Evolutionary conservation across 2,329 filamentous ascomycete species (phyloP).

Genomic region (Davidsoniella virescens): DNA sequence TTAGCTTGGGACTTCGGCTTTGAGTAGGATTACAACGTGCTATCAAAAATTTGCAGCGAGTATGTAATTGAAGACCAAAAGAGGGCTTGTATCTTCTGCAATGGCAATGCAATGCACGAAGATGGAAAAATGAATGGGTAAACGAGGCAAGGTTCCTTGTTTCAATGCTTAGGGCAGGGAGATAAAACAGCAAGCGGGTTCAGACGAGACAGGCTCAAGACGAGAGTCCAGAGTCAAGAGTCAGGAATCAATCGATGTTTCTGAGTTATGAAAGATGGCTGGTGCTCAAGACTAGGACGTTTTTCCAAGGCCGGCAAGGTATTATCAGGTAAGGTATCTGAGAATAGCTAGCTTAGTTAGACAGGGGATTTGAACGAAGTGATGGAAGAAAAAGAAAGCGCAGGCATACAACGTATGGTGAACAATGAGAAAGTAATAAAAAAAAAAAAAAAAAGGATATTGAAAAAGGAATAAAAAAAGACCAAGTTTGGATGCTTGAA

Average conservation of each 20-base stretch:
- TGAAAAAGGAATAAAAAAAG: no score
- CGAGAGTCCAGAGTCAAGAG: neutral
- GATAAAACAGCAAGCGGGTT: neutral
- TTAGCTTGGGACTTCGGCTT: neutral
- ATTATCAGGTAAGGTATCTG: no score
- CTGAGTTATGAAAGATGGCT: neutral
- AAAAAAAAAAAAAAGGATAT: no score
- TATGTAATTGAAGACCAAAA: no score
- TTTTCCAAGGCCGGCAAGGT: neutral
- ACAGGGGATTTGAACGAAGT: neutral
- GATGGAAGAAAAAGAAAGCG: no score
- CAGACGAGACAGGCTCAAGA: neutral
- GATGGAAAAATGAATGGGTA: neutral
- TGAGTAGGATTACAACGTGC: no score
- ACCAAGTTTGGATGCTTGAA: no score
- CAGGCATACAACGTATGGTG: no score
- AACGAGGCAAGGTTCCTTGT: neutral
- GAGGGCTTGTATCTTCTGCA: no score
- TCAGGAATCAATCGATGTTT: neutral
- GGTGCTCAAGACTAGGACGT: no score
- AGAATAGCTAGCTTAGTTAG: neutral
- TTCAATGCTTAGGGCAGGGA: neutral
- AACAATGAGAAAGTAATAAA: no score
- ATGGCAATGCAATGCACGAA: neutral
- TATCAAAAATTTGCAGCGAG: no score